These are phyloP conservation scores for Lanmaoa pseudosensibilis DNA, from an alignment of 768 basidiomycete genomes.

Conservation along the genomic window DNA sequence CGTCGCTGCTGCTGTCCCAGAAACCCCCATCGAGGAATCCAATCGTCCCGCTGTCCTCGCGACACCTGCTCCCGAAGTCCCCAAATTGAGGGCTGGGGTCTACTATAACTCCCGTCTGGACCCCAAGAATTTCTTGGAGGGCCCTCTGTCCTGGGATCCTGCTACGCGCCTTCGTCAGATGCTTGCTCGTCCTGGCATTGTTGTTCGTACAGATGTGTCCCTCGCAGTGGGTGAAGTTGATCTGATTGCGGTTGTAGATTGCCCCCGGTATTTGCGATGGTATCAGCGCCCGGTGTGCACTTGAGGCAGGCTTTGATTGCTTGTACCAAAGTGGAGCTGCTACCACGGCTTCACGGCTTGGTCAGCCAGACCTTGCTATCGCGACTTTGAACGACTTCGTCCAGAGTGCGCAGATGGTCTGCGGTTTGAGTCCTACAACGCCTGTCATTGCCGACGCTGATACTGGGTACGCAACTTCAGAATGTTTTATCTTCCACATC, in stretches of 20 bases:
- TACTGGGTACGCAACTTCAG: conserved; percentile 51
- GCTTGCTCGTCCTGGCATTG: conserved; percentile 71
- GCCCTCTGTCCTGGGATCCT: conserved; percentile 66
- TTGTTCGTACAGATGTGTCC: conserved; percentile 45
- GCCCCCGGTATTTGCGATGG: conserved; percentile 82
- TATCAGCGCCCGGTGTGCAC: conserved; percentile 75
- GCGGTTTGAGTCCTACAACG: conserved; percentile 57
- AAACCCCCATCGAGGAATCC: conserved; percentile 5
- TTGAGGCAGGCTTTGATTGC: conserved; percentile 78
- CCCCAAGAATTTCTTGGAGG: conserved; percentile 66
- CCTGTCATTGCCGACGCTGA: conserved; percentile 82
- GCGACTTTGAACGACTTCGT: conserved; percentile 79
- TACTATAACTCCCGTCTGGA: conserved; percentile 73
- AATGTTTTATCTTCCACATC: background rate
- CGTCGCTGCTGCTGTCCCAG: background rate
- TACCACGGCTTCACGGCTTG: conserved; percentile 76
- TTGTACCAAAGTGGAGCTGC: conserved; percentile 81
- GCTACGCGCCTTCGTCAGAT: conserved; percentile 71
- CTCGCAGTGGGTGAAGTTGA: background rate
- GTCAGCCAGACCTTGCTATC: conserved; percentile 77
- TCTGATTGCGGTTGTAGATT: conserved; percentile 39
- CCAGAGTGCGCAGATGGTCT: conserved; percentile 69
- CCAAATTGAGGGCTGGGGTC: conserved; percentile 23
- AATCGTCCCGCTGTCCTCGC: background rate
- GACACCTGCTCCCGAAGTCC: conserved; percentile 10